A percentile compares a stretch with the other conserved stretches of the same genome.
These are phyloP conservation scores for Marvania coccoides DNA, from an alignment of 139 green algal species.

Conservation along the genomic window DNA sequence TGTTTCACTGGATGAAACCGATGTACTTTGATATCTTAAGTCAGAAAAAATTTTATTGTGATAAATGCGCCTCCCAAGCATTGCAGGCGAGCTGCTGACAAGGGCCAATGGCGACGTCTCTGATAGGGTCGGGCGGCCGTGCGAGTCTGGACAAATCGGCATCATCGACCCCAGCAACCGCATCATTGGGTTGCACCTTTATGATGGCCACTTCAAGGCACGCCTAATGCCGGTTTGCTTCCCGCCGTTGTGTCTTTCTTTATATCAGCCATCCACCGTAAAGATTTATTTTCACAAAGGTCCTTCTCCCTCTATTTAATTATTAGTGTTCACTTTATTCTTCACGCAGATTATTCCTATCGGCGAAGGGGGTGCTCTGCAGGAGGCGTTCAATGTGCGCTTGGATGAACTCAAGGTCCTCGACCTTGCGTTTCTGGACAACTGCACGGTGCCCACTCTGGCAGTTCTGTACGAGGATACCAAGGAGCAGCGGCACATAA, in stretches of 20 bases:
- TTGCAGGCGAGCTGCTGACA: slow-evolving; percentile 80
- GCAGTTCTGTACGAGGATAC: slow-evolving; percentile 91
- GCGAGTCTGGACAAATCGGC: slow-evolving; percentile 75
- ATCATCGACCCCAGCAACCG: slow-evolving; percentile 72
- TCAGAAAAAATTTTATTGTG: no score
- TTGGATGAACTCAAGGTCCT: slow-evolving; percentile 80
- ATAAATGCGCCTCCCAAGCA: no score
- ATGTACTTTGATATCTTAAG: no score
- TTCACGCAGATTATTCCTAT: slow-evolving; percentile 67
- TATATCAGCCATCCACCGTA: no score
- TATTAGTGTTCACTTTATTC: not conserved
- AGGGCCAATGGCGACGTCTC: slow-evolving; percentile 69
- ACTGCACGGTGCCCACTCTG: slow-evolving; percentile 50
- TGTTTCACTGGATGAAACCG: no score
- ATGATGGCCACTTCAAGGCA: slow-evolving; percentile 94
- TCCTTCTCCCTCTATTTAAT: no score
- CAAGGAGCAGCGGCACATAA: slow-evolving; percentile 79
- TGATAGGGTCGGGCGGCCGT: slow-evolving; percentile 73
- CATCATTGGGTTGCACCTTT: slow-evolving; percentile 87
- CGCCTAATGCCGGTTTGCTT: no score
- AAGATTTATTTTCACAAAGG: no score
- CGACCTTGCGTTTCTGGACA: slow-evolving; percentile 61
- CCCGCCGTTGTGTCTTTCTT: no score
- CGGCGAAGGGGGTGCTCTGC: slow-evolving; percentile 41
- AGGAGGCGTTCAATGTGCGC: slow-evolving; percentile 81